Evolutionary conservation across 176 grass and related monocot species (phyloP), one percentile per base, ranked within the genome.

Genomic region (Avena atlantica): DNA sequence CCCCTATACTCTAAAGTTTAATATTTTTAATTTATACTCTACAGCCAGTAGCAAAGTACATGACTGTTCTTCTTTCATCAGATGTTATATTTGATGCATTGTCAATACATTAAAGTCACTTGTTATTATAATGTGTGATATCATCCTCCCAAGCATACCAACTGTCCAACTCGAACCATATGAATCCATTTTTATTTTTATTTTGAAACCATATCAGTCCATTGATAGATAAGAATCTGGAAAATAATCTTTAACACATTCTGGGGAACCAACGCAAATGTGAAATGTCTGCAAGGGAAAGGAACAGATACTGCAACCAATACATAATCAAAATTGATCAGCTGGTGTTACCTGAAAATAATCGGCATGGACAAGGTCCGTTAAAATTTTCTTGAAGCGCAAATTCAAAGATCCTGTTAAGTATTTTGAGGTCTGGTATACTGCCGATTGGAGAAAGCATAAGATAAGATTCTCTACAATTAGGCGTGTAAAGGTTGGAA

Each of bases 311-410:
- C 42, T 37, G 42, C 8, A 78, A 34, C 12, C 4, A 17, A 60
- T 21, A 40, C 20, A 80, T 50, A 79, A 52, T 70, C 14, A 16
- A 2, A 63, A 84, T 21, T 84, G 48, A 53, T 42, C 37, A 59
- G 19, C 64, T 64, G 24, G 63, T 62, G 42, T 90, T 90, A 96
- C 97, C 97, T 96, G 90, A 75, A 99, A 99, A 88, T 99, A 99
- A 91, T 96, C 83, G 82, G 88, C 77, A 94, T 99, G 97, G 77
- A 94, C 81, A 24, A 94, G 87, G 42, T 99, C 92, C n/a, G 94
- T 99, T 79, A 99, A 91, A 89, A 94, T 91, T 90, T 96, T 93
- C 88, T 94, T 99, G 92, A 99, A 99, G 19, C 83, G 78, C 88
- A 99, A 81, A 72, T 89, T 91, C 70, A 99, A 85, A 85, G 86